Conservation (phyloP, 495 filamentous ascomycete genomes). For the Hypoxylon rickii region DNA sequence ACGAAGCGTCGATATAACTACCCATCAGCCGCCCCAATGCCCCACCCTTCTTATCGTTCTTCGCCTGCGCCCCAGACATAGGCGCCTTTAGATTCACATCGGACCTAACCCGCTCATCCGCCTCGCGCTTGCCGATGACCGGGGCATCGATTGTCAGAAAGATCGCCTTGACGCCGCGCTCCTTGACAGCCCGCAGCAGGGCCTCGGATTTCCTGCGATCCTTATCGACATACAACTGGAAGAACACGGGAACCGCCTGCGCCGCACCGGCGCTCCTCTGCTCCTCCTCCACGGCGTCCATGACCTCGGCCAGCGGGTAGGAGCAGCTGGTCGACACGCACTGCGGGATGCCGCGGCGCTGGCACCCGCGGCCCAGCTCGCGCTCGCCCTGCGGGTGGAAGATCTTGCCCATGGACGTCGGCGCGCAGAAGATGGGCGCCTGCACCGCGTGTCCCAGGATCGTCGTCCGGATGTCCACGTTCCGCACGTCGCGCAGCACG, state of each 20-base stretch:
- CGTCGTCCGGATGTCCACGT: conserved; percentile 57
- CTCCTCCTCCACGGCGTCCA: neutral
- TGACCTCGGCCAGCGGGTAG: conserved; percentile 47
- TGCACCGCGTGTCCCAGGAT: conserved; percentile 65
- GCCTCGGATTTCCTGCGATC: conserved; percentile 69
- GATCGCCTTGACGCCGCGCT: conserved; percentile 65
- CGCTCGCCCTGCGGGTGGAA: conserved; percentile 74
- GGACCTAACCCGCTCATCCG: conserved; percentile 58
- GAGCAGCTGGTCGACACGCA: conserved; percentile 75
- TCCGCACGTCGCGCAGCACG: conserved; percentile 68
- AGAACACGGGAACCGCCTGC: conserved; percentile 59
- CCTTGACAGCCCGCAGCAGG: conserved; percentile 61
- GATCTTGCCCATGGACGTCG: conserved; percentile 75
- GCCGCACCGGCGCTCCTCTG: neutral
- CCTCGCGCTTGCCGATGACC: conserved; percentile 65
- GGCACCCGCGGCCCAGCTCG: conserved; percentile 68
- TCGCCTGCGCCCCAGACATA: conserved; percentile 61
- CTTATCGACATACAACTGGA: conserved; percentile 83
- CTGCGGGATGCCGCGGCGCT: conserved; percentile 49
- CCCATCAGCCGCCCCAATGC: conserved; percentile 75
- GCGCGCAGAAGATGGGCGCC: conserved; percentile 71
- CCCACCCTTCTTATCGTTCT: conserved; percentile 70
- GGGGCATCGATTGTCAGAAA: conserved; percentile 72
- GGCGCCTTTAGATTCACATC: conserved; percentile 61
- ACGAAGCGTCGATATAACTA: conserved; percentile 68